Evolutionary conservation across 2,329 filamentous ascomycete species (phyloP).

Genomic region (Stagonosporopsis vannaccii): DNA sequence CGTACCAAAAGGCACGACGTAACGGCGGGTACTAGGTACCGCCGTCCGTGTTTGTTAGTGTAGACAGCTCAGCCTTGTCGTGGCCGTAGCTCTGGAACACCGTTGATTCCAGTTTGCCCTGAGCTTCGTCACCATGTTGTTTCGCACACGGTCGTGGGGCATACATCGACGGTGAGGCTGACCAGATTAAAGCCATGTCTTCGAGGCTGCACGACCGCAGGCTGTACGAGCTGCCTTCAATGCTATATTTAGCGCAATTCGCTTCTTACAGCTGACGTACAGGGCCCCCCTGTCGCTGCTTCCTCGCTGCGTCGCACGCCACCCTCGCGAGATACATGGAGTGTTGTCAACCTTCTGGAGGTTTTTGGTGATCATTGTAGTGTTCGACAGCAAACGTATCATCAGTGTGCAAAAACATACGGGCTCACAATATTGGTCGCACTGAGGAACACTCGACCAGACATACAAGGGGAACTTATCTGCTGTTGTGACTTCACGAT

Average conservation of each 20-base stretch:
- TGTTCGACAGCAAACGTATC: neutral
- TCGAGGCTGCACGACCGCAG: conserved; percentile 1
- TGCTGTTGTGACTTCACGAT: neutral
- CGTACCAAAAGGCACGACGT: neutral
- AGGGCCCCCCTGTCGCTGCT: conserved; percentile 5
- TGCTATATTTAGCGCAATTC: conserved; percentile 14
- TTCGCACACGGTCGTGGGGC: neutral
- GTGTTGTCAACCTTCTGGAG: neutral
- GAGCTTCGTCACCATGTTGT: neutral
- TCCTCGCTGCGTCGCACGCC: conserved; percentile 1
- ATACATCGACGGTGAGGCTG: neutral
- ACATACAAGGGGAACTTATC: too few species aligned
- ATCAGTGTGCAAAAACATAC: neutral
- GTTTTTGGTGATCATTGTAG: neutral
- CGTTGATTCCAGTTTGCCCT: neutral
- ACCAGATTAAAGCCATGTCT: neutral
- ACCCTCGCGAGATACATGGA: neutral
- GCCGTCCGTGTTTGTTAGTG: conserved; percentile 4
- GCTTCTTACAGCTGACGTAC: conserved; percentile 14
- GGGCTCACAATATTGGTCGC: neutral
- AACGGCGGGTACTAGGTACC: conserved; percentile 2
- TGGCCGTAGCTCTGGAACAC: neutral
- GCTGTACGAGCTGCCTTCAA: conserved; percentile 1
- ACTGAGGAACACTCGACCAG: neutral
- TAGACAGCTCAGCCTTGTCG: conserved; percentile 13